Evolutionary conservation across 2,329 filamentous ascomycete species (phyloP).

Genomic region (Nigrospora sphaerica): DNA sequence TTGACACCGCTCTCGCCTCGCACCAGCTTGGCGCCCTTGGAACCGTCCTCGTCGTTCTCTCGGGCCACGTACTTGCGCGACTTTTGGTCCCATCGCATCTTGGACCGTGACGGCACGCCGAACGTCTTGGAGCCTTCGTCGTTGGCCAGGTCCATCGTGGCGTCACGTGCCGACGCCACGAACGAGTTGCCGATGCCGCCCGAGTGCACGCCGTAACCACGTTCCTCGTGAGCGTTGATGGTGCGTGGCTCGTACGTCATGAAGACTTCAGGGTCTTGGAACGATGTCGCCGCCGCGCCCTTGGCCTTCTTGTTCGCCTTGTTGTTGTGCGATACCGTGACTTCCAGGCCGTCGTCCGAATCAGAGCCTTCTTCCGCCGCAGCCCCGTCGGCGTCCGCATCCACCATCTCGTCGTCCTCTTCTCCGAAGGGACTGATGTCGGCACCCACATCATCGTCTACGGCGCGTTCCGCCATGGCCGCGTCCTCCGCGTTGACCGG

Average conservation of each 20-base stretch:
- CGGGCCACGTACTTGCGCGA: slow-evolving; percentile 89
- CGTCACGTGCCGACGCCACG: slow-evolving; percentile 76
- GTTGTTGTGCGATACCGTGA: slow-evolving; percentile 60
- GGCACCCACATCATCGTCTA: not conserved
- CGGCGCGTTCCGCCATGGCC: slow-evolving; percentile 9
- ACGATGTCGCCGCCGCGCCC: slow-evolving; percentile 40
- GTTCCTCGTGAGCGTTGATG: slow-evolving; percentile 77
- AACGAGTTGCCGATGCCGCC: slow-evolving; percentile 60
- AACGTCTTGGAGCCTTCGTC: slow-evolving; percentile 80
- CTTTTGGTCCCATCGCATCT: slow-evolving; percentile 96
- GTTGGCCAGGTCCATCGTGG: slow-evolving; percentile 86
- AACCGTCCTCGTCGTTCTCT: slow-evolving; percentile 92
- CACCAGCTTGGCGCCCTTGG: slow-evolving; percentile 64
- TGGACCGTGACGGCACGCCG: slow-evolving; percentile 64
- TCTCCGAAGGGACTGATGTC: slow-evolving; percentile 1
- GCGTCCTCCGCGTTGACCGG: slow-evolving; percentile 28
- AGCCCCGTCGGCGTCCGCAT: slow-evolving; percentile 28
- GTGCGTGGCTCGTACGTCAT: slow-evolving; percentile 90
- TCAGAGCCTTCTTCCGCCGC: slow-evolving; percentile 34
- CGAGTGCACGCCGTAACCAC: slow-evolving; percentile 87
- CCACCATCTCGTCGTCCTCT: slow-evolving; percentile 8
- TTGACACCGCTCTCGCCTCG: slow-evolving; percentile 89
- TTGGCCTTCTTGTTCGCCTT: slow-evolving; percentile 33
- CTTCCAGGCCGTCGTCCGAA: slow-evolving; percentile 60
- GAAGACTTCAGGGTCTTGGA: slow-evolving; percentile 83